A percentile compares a stretch with the other conserved stretches of the same genome.
phyloP scores from a whole-genome alignment of 805 yeast species.

The Tanozyma kutaoensis region DNA sequence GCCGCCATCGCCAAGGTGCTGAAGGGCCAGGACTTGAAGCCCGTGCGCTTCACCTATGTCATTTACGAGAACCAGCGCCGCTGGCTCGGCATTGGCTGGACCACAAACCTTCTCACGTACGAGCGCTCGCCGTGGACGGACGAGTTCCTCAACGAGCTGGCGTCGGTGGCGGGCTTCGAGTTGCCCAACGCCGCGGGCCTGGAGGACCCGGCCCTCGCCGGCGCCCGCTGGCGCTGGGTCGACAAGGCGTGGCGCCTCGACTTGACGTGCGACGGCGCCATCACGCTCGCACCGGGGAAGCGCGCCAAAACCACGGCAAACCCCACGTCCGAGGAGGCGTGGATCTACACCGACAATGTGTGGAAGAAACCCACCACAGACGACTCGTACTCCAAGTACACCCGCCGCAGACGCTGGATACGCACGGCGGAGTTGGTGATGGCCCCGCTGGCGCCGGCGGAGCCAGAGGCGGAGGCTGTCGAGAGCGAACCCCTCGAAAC shows the following conservation, averaged over 20 bases:
- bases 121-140: slow-evolving; percentile 98
- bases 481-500: no score
- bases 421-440: slow-evolving; percentile 79
- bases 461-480: no score
- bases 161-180: slow-evolving; percentile 63
- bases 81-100: slow-evolving; percentile 98
- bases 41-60: slow-evolving; percentile 80
- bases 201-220: slow-evolving; percentile 28
- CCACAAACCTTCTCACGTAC: slow-evolving; percentile 76
- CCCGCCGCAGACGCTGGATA: slow-evolving; percentile 92
- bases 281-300: slow-evolving; percentile 53
- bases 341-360: slow-evolving; percentile 78
- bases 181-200: slow-evolving; percentile 56
- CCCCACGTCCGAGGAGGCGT: slow-evolving; percentile 76
- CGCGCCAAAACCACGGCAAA: slow-evolving; percentile 44
- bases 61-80: slow-evolving; percentile 90
- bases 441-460: slow-evolving; percentile 1
- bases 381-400: slow-evolving; percentile 79
- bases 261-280: slow-evolving; percentile 75
- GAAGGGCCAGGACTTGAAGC: slow-evolving; percentile 15
- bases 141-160: slow-evolving; percentile 79
- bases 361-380: slow-evolving; percentile 89
- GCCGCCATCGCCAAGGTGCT: slow-evolving; percentile 43
- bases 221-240: slow-evolving; percentile 89
- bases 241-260: slow-evolving; percentile 89